Percentiles rank a stretch among this genome's conserved stretches.
Conservation (phyloP, 139 green algal species). For the Edaphochlamys debaryana region DNA sequence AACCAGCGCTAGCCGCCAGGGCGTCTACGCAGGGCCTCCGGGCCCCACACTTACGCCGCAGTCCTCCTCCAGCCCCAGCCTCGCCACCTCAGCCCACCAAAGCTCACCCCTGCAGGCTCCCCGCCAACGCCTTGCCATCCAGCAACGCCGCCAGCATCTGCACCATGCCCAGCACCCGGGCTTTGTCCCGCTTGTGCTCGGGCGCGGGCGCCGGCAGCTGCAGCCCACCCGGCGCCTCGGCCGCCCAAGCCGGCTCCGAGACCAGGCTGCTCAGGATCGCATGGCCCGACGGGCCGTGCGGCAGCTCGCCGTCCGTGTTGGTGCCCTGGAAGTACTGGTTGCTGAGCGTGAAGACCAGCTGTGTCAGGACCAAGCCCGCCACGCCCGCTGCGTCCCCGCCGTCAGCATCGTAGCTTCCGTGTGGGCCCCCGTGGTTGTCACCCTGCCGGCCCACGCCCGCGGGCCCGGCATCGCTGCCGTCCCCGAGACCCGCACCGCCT, state of each 20-base stretch:
- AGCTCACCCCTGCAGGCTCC: too few relatives aligned
- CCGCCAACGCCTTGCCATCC: neutral
- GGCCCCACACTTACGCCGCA: too few relatives aligned
- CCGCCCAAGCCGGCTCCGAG: neutral
- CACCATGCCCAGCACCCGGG: neutral
- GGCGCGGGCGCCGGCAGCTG: neutral
- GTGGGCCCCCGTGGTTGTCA: too few relatives aligned
- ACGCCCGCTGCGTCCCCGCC: neutral
- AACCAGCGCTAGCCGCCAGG: too few relatives aligned
- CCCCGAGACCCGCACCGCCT: too few relatives aligned
- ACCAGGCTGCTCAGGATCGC: neutral
- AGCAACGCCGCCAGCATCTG: neutral
- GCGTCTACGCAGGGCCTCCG: too few relatives aligned
- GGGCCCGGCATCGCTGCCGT: too few relatives aligned
- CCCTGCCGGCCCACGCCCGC: too few relatives aligned
- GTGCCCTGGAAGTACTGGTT: conserved; percentile 21
- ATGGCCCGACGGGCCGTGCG: neutral
- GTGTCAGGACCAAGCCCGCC: too few relatives aligned
- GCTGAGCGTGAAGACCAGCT: neutral
- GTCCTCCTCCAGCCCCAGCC: too few relatives aligned
- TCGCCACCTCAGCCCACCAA: too few relatives aligned
- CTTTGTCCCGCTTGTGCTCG: neutral
- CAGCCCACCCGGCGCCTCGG: too few relatives aligned
- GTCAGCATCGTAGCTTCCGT: neutral
- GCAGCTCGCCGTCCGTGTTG: neutral